Percentiles rank a stretch among this genome's conserved stretches.
These are phyloP conservation scores for Apiospora pterosperma DNA, from an alignment of 2,329 filamentous ascomycete species.

Conservation along the genomic window DNA sequence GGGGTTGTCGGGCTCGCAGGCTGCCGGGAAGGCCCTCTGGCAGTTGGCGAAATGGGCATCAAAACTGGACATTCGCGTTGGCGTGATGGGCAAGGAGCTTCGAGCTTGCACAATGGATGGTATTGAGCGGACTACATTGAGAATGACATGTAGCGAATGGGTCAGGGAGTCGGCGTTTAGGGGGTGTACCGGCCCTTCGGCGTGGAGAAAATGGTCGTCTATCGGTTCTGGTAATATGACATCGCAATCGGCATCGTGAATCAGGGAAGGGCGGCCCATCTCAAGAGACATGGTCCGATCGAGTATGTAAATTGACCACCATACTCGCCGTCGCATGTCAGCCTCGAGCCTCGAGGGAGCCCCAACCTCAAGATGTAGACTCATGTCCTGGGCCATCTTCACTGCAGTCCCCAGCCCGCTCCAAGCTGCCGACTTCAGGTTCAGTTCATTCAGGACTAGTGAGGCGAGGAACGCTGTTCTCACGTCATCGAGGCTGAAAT, in stretches of 20 bases:
- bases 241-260: constrained; percentile 87
- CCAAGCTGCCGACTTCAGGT: constrained; percentile 81
- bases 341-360: constrained; percentile 72
- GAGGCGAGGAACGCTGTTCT: constrained; percentile 70
- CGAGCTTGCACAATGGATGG: constrained; percentile 70
- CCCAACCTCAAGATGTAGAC: constrained; percentile 72
- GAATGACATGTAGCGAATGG: constrained; percentile 71
- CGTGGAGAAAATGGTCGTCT: constrained; percentile 73
- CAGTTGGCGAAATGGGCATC: constrained; percentile 78
- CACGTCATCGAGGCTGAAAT: constrained; percentile 72
- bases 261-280: constrained; percentile 74
- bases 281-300: constrained; percentile 81
- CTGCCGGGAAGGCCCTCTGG: constrained; percentile 69
- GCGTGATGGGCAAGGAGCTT: constrained; percentile 61
- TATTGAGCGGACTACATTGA: constrained; percentile 78
- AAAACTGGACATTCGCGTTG: constrained; percentile 69
- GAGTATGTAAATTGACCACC: constrained; percentile 92
- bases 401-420: constrained; percentile 80
- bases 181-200: constrained; percentile 51
- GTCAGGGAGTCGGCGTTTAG: constrained; percentile 54
- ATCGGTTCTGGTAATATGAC: constrained; percentile 73
- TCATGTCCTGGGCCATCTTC: constrained; percentile 77
- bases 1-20: constrained; percentile 65
- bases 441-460: constrained; percentile 80
- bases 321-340: constrained; percentile 83